These are phyloP conservation scores for Fusarium camptoceras DNA, from an alignment of 2,329 filamentous ascomycete species.

Conservation along the genomic window DNA sequence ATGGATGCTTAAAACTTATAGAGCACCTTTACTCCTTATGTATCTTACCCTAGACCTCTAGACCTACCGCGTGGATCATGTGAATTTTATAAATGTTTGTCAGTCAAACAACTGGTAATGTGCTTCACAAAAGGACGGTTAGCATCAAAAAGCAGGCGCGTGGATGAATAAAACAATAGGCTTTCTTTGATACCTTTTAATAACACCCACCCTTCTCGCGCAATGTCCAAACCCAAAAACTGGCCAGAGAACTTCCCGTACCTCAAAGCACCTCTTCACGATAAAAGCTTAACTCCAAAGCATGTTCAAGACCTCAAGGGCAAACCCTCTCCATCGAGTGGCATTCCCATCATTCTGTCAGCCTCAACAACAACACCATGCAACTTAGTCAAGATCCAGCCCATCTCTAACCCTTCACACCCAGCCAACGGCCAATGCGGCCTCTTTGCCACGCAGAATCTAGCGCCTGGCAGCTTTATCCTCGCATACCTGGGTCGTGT, in stretches of 20 bases:
- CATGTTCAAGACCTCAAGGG: conserved; percentile 57
- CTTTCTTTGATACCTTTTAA: neutral
- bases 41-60: neutral
- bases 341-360: conserved; percentile 42
- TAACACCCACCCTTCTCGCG: too few relatives aligned
- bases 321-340: conserved; percentile 38
- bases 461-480: conserved; percentile 67
- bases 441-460: conserved; percentile 67
- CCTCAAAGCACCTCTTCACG: conserved; percentile 62
- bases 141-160: neutral
- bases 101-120: neutral
- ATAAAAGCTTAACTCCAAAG: conserved; percentile 56
- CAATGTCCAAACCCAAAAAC: conserved; percentile 62
- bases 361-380: conserved; percentile 58
- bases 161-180: neutral
- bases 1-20: neutral
- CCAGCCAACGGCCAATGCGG: conserved; percentile 70
- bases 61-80: neutral
- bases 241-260: conserved; percentile 68
- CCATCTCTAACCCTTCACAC: conserved; percentile 63
- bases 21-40: neutral
- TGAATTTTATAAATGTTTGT: neutral
- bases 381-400: conserved; percentile 64
- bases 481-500: conserved; percentile 72
- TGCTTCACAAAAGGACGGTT: neutral